Conservation (phyloP, 768 basidiomycete genomes). For the Trametes villosa region DNA sequence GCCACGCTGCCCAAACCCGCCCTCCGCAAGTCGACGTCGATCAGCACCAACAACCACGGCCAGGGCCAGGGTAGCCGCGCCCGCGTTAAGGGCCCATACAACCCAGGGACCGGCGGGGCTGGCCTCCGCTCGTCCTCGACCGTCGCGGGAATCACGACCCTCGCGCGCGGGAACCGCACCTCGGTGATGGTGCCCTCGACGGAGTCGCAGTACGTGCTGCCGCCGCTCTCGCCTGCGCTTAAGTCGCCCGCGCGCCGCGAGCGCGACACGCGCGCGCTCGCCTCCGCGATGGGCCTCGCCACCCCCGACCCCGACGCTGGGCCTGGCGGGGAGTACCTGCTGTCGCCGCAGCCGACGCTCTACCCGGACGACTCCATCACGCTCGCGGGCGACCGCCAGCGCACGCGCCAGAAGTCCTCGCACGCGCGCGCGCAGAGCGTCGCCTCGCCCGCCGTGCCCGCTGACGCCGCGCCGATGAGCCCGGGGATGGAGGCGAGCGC, state of each 20-base stretch:
- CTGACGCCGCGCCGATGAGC: constrained; percentile 36
- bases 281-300: constrained; percentile 43
- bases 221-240: constrained; percentile 37
- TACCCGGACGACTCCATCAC: constrained; percentile 78
- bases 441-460: too few relatives aligned
- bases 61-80: constrained; percentile 50
- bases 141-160: constrained; percentile 25
- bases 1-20: constrained; percentile 23
- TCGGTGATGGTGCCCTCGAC: constrained; percentile 39
- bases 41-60: neutral
- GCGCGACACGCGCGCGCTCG: constrained; percentile 42
- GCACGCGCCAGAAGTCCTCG: constrained; percentile 20
- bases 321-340: constrained; percentile 9
- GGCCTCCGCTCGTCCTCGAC: constrained; percentile 57
- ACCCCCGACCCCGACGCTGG: constrained; percentile 26
- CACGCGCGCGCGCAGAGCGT: constrained; percentile 37
- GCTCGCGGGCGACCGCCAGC: constrained; percentile 46
- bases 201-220: constrained; percentile 39
- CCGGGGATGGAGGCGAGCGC: constrained; percentile 47
- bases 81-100: constrained; percentile 71
- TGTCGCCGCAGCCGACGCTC: constrained; percentile 64
- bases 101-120: constrained; percentile 44
- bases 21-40: constrained; percentile 30
- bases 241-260: constrained; percentile 51
- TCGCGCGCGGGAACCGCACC: constrained; percentile 29